Evolutionary conservation across 2,329 filamentous ascomycete genomes (phyloP).

Genomic region (Trichoderma asperellum): DNA sequence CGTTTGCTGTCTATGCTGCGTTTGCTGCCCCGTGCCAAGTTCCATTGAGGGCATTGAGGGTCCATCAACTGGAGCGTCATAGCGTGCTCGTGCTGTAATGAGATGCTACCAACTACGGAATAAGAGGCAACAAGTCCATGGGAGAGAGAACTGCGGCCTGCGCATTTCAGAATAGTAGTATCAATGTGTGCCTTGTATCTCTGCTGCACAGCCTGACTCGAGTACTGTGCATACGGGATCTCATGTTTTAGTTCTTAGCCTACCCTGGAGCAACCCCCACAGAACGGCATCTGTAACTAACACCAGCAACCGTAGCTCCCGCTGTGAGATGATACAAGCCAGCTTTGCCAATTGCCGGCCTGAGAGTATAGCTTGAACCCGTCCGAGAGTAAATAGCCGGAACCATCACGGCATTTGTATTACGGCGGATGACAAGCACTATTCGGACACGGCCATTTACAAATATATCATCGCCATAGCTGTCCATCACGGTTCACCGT

Average conservation of each 20-base stretch:
- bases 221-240: not conserved
- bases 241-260: not conserved
- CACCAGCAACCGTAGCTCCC: not conserved
- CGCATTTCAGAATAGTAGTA: not conserved
- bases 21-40: too few species aligned
- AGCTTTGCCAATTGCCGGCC: not conserved
- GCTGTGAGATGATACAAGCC: not conserved
- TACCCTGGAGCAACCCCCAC: not conserved
- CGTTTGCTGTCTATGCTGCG: too few species aligned
- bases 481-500: not conserved
- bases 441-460: not conserved
- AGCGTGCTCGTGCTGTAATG: not conserved
- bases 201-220: not conserved
- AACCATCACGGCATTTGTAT: not conserved
- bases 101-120: not conserved
- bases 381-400: not conserved
- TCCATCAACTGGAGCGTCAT: not conserved
- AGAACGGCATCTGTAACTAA: not conserved
- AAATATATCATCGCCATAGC: not conserved
- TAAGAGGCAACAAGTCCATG: not conserved
- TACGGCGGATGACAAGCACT: not conserved
- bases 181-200: not conserved
- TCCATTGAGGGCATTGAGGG: not conserved
- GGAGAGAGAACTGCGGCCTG: not conserved
- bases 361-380: not conserved